A percentile compares a stretch with the other conserved stretches of the same genome.
These are phyloP conservation scores for Pseudogymnoascus sp. DNA, from an alignment of 2,329 filamentous ascomycete species.

Conservation along the genomic window DNA sequence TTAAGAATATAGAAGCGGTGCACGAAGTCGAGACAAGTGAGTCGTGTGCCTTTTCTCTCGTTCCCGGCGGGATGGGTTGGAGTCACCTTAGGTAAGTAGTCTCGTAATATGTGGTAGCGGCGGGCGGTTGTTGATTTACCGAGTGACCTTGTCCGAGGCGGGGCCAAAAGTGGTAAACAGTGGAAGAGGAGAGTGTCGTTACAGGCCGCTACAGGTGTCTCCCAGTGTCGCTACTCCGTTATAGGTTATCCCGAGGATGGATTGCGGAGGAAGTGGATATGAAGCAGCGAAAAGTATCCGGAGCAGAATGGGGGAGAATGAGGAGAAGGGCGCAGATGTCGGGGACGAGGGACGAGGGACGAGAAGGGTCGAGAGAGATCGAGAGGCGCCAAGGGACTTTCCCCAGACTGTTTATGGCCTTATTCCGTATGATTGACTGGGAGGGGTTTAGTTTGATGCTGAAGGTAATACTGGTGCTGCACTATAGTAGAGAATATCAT, in stretches of 20 bases:
- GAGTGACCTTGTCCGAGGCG: background rate
- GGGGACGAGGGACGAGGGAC: background rate
- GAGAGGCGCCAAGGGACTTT: background rate
- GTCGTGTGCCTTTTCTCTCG: background rate
- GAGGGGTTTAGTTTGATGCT: background rate
- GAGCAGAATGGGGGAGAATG: background rate
- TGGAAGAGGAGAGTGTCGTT: background rate
- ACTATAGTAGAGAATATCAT: background rate
- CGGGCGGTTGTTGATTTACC: background rate
- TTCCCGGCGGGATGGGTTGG: background rate
- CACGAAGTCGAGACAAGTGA: background rate
- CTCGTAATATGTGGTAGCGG: background rate
- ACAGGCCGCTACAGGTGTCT: background rate
- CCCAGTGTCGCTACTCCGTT: background rate
- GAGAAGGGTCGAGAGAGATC: background rate
- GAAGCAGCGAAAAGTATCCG: background rate
- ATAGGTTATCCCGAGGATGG: background rate
- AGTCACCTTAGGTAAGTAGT: slow-evolving; percentile 1
- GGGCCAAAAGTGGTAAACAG: background rate
- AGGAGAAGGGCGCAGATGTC: background rate
- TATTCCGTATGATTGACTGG: background rate
- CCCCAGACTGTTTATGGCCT: background rate
- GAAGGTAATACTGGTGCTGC: background rate
- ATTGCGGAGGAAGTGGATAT: background rate
- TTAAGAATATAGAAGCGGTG: background rate